Base-by-base conservation (phyloP, 2,329 filamentous ascomycete genomes). In the Diplodia intermedia region DNA sequence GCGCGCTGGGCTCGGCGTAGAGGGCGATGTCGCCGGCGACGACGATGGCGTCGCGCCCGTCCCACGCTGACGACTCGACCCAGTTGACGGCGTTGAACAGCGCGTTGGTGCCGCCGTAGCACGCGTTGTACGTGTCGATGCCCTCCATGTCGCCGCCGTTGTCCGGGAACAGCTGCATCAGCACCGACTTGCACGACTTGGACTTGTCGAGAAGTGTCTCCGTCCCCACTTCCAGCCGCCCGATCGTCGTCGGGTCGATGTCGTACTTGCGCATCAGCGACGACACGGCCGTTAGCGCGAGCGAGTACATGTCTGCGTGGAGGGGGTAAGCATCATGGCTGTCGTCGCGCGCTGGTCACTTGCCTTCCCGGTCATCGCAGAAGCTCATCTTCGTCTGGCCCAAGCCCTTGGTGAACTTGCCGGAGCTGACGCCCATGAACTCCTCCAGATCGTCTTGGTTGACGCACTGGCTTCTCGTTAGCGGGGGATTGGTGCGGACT, bases 301-400 rank as follows among this genome's bases (percentile, higher is more conserved):
- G 77, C 52, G 83, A 85, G 80, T 85, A 85, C 73, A 85, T 84
- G 76, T 85, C 83, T 84, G 73, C 23, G 2, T 33, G 26, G 6
- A 2, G 29, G 33, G 4, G 15, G 31, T 18, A 6, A 53, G 14
- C 33, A 26, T 38, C 33, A 26, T 38, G 61, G 47, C 7, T 3
- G 9, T 26, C 14, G 7, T 36, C 33, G 33, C 8, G 11, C 0
- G 9, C 33, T 12, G 33, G 2, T 14, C 11, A 72, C 72, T 72
- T 71, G 83, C 82, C 82, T 79, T 85, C 83, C 69, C 83, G 80
- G 75, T 85, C 83, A 75, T 85, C 83, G 76, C 83, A 85, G 78
- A 85, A 85, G 78, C 82, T 83, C 83, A 85, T 85, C 75, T 82
- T 83, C 71, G 83, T 85, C 79, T 85, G 83, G 73, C 83, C 83